Base-by-base conservation (phyloP, 495 filamentous ascomycete species). In the Aspergillus cavernicola region DNA sequence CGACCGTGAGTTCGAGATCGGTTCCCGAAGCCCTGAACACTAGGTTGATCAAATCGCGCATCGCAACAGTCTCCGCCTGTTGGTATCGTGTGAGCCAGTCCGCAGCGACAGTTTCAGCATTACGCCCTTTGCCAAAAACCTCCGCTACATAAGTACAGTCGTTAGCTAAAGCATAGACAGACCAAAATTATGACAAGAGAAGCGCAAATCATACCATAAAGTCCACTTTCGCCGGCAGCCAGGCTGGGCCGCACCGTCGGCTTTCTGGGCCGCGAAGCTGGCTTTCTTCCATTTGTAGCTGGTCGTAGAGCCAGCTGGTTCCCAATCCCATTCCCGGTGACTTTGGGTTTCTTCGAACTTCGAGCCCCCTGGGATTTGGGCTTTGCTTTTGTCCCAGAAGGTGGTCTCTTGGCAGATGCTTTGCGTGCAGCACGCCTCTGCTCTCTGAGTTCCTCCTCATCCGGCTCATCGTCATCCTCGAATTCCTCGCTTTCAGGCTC, bases 11-110 rank as follows among this genome's bases (percentile, higher is more conserved):
- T 49, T 84, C 76, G 23, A 86, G 71, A 20, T 88, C 78, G 60
- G 91, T 91, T 24, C 93, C 93, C 31, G 91, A 82, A 47, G 86
- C 86, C 63, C 85, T 81, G 4, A 98, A 74, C 18, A 96, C 83
- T 59, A 95, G 91, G 64, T 95, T 97, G 49, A 98, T 80, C 55
- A 98, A 69, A 33, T 95, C 89, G 10, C 84, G 81, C 66, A 96
- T 78, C 6, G 89, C 88, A 26, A 73, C 71, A 2, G 79, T 65
- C 44, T 85, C 81, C 58, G 92, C 69, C 28, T 80, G 72, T 45
- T 86, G 76, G 72, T 92, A 97, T 58, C 77, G 76, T 26, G 78
- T 70, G 44, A 91, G 77, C 92, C 92, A 97, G 38, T 85, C 78
- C 15, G 84, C 81, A 5, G 89, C 90, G n/a, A 89, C 84, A 26